Percentiles rank a stretch among this genome's conserved stretches.
Conservation (phyloP, 2,329 filamentous ascomycete genomes). For the Calonectria fujianensis region DNA sequence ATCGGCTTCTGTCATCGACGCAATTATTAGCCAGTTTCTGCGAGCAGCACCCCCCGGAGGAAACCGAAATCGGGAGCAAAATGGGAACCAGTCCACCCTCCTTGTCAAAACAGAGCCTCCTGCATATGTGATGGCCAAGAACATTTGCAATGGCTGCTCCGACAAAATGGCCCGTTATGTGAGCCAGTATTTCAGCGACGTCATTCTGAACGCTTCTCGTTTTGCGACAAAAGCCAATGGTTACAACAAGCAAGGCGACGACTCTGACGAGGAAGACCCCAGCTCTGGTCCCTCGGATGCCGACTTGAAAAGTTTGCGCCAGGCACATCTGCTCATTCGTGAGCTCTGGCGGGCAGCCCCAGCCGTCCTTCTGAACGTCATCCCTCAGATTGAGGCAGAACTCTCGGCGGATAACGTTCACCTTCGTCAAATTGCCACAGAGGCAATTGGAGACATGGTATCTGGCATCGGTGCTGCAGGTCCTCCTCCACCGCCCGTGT, state of each 20-base stretch:
- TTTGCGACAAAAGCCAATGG: conserved; percentile 74
- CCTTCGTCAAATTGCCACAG: conserved; percentile 89
- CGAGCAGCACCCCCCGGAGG: conserved; percentile 85
- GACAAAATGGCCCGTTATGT: conserved; percentile 97
- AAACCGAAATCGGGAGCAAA: conserved; percentile 77
- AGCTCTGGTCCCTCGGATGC: conserved; percentile 82
- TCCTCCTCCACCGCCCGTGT: conserved; percentile 80
- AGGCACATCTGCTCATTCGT: conserved; percentile 91
- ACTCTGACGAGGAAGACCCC: conserved; percentile 78
- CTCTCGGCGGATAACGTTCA: conserved; percentile 92
- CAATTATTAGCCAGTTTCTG: conserved; percentile 96
- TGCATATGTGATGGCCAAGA: conserved; percentile 97
- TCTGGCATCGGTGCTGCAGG: conserved; percentile 95
- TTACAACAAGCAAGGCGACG: conserved; percentile 75
- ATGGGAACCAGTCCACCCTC: conserved; percentile 87
- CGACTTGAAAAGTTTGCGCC: conserved; percentile 90
- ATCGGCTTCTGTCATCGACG: conserved; percentile 88
- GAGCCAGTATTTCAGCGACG: conserved; percentile 97
- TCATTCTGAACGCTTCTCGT: conserved; percentile 90
- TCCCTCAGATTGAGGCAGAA: conserved; percentile 95
- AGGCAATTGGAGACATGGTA: conserved; percentile 96
- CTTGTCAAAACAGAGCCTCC: conserved; percentile 91
- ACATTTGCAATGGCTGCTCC: conserved; percentile 89
- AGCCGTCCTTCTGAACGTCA: conserved; percentile 90
- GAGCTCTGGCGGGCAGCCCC: conserved; percentile 97